Conservation (phyloP, 2,329 filamentous ascomycete species). For the Fusarium mangiferae region DNA sequence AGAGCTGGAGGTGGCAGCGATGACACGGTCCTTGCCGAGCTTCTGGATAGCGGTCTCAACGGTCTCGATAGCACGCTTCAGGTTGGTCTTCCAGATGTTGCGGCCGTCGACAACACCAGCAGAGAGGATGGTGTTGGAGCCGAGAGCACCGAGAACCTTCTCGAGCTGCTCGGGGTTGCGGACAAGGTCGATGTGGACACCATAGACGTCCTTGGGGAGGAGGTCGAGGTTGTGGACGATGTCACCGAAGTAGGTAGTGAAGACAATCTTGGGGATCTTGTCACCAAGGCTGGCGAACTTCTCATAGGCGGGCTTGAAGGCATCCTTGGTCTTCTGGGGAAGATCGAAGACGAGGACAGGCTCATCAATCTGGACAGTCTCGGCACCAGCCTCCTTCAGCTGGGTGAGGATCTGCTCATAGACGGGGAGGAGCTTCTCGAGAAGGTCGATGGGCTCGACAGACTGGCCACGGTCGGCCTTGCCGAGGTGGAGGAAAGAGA, state of each 20-base stretch:
- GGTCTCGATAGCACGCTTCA: slow-evolving; percentile 91
- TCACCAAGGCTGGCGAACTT: slow-evolving; percentile 80
- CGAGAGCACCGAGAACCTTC: slow-evolving; percentile 82
- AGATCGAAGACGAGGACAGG: slow-evolving; percentile 96
- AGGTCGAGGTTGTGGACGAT: slow-evolving; percentile 98
- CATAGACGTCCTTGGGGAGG: slow-evolving; percentile 81
- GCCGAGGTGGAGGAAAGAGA: slow-evolving; percentile 96
- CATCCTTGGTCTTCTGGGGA: slow-evolving; percentile 87
- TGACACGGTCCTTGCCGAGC: slow-evolving; percentile 96
- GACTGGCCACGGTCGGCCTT: slow-evolving; percentile 97
- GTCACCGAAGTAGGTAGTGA: slow-evolving; percentile 99
- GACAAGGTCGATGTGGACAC: slow-evolving; percentile 94
- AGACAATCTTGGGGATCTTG: slow-evolving; percentile 86
- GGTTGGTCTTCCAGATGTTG: slow-evolving; percentile 99
- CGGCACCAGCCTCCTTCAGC: slow-evolving; percentile 95
- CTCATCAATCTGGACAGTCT: slow-evolving; percentile 98
- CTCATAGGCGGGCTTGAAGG: slow-evolving; percentile 98
- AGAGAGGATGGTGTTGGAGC: slow-evolving; percentile 89
- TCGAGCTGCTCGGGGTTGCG: slow-evolving; percentile 98
- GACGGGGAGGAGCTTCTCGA: slow-evolving; percentile 92
- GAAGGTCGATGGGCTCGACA: slow-evolving; percentile 91
- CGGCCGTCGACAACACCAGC: slow-evolving; percentile 97
- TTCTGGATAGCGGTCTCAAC: slow-evolving; percentile 92
- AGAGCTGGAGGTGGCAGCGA: slow-evolving; percentile 96
- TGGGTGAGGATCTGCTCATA: slow-evolving; percentile 93